Evolutionary conservation across 495 filamentous ascomycete genomes (phyloP).

Genomic region (Talaromyces wortmannii): DNA sequence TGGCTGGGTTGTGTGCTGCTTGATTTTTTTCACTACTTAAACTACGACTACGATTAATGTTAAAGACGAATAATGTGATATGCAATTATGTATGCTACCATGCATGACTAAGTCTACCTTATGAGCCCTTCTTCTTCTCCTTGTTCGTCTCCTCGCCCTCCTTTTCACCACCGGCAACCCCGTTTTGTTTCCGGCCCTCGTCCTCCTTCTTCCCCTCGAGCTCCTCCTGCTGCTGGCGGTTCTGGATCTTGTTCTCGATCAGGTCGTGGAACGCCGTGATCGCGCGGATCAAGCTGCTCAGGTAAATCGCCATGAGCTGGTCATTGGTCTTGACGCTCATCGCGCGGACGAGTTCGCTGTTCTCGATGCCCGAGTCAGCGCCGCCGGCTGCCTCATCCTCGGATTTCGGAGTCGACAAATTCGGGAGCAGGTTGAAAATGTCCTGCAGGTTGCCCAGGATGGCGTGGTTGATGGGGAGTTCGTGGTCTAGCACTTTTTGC

Average conservation of each 20-base stretch:
- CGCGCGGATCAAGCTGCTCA: conserved; percentile 91
- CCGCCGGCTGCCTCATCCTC: conserved; percentile 39
- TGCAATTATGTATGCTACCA: conserved; percentile 1
- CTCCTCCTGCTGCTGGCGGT: conserved; percentile 93
- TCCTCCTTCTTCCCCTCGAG: conserved; percentile 79
- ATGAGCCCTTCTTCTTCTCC: conserved; percentile 50
- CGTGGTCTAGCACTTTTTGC: conserved; percentile 86
- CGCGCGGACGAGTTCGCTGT: conserved; percentile 80
- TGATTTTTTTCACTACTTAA: background rate
- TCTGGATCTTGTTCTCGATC: conserved; percentile 99
- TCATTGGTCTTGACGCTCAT: conserved; percentile 99
- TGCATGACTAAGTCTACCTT: conserved; percentile 1
- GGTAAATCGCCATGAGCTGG: conserved; percentile 95
- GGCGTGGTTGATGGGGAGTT: conserved; percentile 93
- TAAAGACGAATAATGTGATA: background rate
- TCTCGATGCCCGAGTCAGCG: conserved; percentile 48
- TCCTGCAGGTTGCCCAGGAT: conserved; percentile 97
- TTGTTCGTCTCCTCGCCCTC: conserved; percentile 61
- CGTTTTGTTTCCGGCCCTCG: conserved; percentile 49
- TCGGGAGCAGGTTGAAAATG: conserved; percentile 97
- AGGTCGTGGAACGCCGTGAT: conserved; percentile 99
- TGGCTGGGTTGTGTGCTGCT: conserved; percentile 68
- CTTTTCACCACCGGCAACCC: conserved; percentile 52
- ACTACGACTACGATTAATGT: background rate
- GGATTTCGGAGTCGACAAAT: conserved; percentile 77